These are phyloP conservation scores for Plasmodium reichenowi DNA, from an alignment of 169 alveolate species.

Conservation along the genomic window DNA sequence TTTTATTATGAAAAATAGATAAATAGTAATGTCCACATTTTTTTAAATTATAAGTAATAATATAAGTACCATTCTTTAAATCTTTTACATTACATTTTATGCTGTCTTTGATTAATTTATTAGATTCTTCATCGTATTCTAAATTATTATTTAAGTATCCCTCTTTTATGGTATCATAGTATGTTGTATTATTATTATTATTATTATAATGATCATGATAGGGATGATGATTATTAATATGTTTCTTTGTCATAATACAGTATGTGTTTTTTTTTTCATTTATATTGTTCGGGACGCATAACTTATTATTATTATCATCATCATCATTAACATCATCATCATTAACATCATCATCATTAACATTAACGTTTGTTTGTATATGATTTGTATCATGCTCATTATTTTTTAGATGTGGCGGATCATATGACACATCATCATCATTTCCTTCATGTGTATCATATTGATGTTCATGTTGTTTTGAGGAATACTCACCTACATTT, in stretches of 20 bases:
- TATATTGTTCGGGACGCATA: too few species aligned
- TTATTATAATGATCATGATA: neutral
- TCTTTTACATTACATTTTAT: conserved; percentile 44
- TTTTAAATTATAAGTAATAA: conserved; percentile 40
- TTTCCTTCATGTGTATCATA: too few species aligned
- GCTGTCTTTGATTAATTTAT: conserved; percentile 21
- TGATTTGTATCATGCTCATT: too few species aligned
- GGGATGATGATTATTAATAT: neutral
- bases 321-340: too few species aligned
- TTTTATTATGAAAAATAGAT: conserved; percentile 55
- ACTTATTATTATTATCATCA: too few species aligned
- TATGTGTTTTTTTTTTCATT: neutral
- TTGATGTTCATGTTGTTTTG: too few species aligned
- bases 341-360: too few species aligned
- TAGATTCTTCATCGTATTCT: conserved; percentile 21
- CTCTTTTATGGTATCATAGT: conserved; percentile 55
- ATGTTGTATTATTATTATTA: neutral
- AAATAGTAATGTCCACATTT: conserved; percentile 47
- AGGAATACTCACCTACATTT: conserved; percentile 7
- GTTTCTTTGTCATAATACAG: neutral
- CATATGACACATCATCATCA: too few species aligned
- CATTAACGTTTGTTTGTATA: too few species aligned
- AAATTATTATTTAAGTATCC: conserved; percentile 20
- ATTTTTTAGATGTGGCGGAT: too few species aligned
- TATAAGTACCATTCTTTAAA: conserved; percentile 66